Percentiles rank a stretch among this genome's conserved stretches.
Evolutionary conservation across 2,329 filamentous ascomycete species (phyloP).

Genomic region (Aspergillus viridinutans): DNA sequence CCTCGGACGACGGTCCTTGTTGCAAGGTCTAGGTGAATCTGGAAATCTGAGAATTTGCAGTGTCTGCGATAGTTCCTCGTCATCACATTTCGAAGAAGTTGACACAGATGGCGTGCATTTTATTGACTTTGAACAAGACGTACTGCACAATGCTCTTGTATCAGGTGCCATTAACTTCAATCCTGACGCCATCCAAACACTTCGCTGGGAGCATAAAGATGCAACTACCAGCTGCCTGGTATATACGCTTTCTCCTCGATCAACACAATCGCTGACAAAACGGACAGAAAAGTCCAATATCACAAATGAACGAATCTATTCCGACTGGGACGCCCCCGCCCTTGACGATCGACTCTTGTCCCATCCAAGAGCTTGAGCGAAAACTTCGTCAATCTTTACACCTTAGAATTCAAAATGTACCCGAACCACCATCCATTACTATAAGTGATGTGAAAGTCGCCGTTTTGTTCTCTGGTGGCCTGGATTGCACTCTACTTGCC

Average conservation of each 20-base stretch:
- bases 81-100: slow-evolving; percentile 68
- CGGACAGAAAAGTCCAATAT: slow-evolving; percentile 39
- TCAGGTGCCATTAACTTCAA: slow-evolving; percentile 7
- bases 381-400: slow-evolving; percentile 60
- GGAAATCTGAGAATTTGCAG: slow-evolving; percentile 63
- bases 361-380: slow-evolving; percentile 51
- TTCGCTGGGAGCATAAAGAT: slow-evolving; percentile 25
- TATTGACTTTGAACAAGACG: slow-evolving; percentile 49
- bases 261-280: slow-evolving; percentile 4
- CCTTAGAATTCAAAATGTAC: slow-evolving; percentile 63
- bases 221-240: slow-evolving; percentile 21
- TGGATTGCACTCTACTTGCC: slow-evolving; percentile 88
- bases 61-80: slow-evolving; percentile 53
- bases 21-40: slow-evolving; percentile 51
- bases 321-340: slow-evolving; percentile 27
- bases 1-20: slow-evolving; percentile 77
- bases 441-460: slow-evolving; percentile 52
- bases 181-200: slow-evolving; percentile 19
- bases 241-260: slow-evolving; percentile 5
- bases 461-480: slow-evolving; percentile 86
- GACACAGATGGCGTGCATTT: slow-evolving; percentile 78
- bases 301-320: slow-evolving; percentile 40
- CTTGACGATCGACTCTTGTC: slow-evolving; percentile 41
- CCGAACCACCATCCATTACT: slow-evolving; percentile 47
- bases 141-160: slow-evolving; percentile 2